Evolutionary conservation across 768 basidiomycete genomes (phyloP), one percentile per base, ranked within the genome.

Genomic region (Kwoniella europaea): DNA sequence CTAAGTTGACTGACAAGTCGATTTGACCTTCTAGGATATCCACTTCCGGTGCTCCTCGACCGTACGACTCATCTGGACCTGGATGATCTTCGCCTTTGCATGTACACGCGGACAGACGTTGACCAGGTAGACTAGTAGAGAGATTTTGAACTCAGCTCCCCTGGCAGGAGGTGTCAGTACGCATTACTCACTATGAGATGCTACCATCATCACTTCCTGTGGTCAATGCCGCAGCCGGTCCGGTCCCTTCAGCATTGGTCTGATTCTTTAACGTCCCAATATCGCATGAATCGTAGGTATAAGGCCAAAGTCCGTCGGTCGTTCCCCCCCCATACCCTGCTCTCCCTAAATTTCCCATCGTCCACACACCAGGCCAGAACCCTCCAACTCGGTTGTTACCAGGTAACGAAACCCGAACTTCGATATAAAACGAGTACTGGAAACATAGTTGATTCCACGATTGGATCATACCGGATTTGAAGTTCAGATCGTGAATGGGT

Each of bases 401-500:
- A 4, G 84, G 84, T 4, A 83, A 69, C 1, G 76, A 74, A 0
- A 81, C 74, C 5, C 75, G 69, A 3, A 76, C 83, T 84, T 97
- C 97, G 67, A 98, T 86, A 79, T 94, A 94, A 2, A 93, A 94
- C 0, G 93, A 93, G 60, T 79, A 76, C 16, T 90, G 95, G 84
- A 94, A 97, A 85, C 95, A 98, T 65, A 97, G 84, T 84, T 97
- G 93, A 84, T 97, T 96, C 94, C 95, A 97, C 13, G 90, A 88
- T 74, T 91, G 89, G 10, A 94, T 71, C 79, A 82, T 78, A 12
- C 77, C 77, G 22, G 79, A 89, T 84, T 89, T 74, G 82, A 92
- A 98, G 82, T 94, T 92, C 69, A 98, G 86, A 75, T 92, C 88
- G 79, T 97, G 90, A 68, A 86, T 90, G 22, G 83, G 85, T 71